Conservation (phyloP, 495 filamentous ascomycete species). For the Chaetomium tenue region DNA sequence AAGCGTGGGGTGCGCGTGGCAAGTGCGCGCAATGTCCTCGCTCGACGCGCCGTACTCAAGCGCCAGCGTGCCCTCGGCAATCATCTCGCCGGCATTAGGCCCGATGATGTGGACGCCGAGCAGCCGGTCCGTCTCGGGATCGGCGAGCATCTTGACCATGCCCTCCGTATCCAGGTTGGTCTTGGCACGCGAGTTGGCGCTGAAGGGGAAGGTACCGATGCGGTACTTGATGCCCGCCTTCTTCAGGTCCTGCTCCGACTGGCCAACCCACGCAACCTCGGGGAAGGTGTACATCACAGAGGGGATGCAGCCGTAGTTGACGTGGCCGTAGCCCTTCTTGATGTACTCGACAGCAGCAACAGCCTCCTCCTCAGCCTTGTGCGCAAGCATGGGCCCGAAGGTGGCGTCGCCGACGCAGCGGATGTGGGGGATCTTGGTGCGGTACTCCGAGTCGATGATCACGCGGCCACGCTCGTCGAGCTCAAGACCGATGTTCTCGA, state of each 20-base stretch:
- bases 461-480: conserved; percentile 89
- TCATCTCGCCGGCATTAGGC: conserved; percentile 97
- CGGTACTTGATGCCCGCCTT: conserved; percentile 84
- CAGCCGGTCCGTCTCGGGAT: conserved; percentile 94
- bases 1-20: conserved; percentile 95
- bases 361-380: conserved; percentile 98
- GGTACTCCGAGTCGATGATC: conserved; percentile 96
- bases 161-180: conserved; percentile 97
- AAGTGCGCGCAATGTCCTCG: conserved; percentile 93
- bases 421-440: conserved; percentile 94
- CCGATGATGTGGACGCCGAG: conserved; percentile 96
- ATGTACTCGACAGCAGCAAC: conserved; percentile 95
- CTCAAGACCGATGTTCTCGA: conserved; percentile 94
- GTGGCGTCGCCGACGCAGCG: conserved; percentile 95
- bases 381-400: conserved; percentile 98
- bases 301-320: conserved; percentile 98
- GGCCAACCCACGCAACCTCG: conserved; percentile 97
- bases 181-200: conserved; percentile 95
- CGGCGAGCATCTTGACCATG: conserved; percentile 93
- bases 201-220: conserved; percentile 91
- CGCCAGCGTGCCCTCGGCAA: conserved; percentile 93
- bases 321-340: conserved; percentile 94
- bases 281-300: conserved; percentile 99
- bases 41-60: conserved; percentile 93
- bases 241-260: conserved; percentile 96